These are phyloP conservation scores for Closterium sp. DNA, from an alignment of 139 green algal genomes.

Conservation along the genomic window DNA sequence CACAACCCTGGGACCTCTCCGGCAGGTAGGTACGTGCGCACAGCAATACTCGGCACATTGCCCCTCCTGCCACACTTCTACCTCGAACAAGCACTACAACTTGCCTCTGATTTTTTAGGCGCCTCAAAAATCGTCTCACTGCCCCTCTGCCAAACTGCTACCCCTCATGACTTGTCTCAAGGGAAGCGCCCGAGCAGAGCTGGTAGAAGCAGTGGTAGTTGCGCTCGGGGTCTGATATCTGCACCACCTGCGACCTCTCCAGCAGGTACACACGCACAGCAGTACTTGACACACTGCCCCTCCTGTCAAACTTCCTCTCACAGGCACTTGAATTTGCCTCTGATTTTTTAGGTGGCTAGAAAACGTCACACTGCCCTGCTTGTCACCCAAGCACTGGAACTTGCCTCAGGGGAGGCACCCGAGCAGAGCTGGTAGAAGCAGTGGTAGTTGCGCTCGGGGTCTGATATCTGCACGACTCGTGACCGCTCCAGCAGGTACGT, in stretches of 20 bases:
- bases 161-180: constrained; percentile 2
- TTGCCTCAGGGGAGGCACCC: constrained; percentile 66
- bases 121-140: too few relatives aligned
- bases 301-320: constrained; percentile 91
- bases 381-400: constrained; percentile 52
- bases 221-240: constrained; percentile 89
- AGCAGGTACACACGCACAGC: constrained; percentile 86
- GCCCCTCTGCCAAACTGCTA: too few relatives aligned
- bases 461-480: constrained; percentile 85
- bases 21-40: too few relatives aligned
- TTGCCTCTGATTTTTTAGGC: too few relatives aligned
- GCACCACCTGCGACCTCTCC: constrained; percentile 88
- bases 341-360: too few relatives aligned
- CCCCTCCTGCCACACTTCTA: constrained; percentile 6
- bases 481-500: constrained; percentile 97
- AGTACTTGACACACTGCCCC: constrained; percentile 47
- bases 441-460: constrained; percentile 97
- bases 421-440: constrained; percentile 98
- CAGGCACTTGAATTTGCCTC: neutral
- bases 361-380: constrained; percentile 28
- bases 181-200: constrained; percentile 82
- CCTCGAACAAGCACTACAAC: too few relatives aligned
- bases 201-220: constrained; percentile 99
- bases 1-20: too few relatives aligned
- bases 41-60: constrained; percentile 5